A percentile compares a stretch with the other conserved stretches of the same genome.
These are phyloP conservation scores for Dothideomycetes sp. DNA, from an alignment of 2,329 filamentous ascomycete genomes.

Conservation along the genomic window DNA sequence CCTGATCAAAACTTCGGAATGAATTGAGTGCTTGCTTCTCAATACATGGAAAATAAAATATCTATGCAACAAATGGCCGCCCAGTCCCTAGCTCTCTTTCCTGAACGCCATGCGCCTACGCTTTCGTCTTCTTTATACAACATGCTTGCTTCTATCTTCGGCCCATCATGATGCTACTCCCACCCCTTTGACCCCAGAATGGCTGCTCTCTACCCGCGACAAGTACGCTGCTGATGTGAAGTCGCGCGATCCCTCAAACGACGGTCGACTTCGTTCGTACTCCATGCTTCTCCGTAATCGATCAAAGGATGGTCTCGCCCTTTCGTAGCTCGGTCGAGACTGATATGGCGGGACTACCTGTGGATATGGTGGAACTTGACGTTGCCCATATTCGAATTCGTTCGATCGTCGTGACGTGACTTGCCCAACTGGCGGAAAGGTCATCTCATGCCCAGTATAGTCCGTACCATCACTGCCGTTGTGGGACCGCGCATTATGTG, in stretches of 20 bases:
- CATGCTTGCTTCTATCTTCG: neutral
- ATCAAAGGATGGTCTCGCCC: conserved; percentile 75
- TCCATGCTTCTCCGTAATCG: conserved; percentile 81
- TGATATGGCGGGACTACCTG: neutral
- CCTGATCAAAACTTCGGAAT: too few species aligned
- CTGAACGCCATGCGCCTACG: neutral
- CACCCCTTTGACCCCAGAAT: conserved; percentile 2
- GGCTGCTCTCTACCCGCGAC: conserved; percentile 57
- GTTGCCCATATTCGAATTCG: conserved; percentile 1
- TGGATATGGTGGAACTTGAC: neutral
- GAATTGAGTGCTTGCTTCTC: too few species aligned
- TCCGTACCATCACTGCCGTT: conserved; percentile 92
- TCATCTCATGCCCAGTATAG: conserved; percentile 50
- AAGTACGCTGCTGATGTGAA: conserved; percentile 85
- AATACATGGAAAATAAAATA: too few species aligned
- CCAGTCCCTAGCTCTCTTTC: neutral
- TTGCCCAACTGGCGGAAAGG: conserved; percentile 23
- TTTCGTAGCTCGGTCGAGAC: conserved; percentile 13
- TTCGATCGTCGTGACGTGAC: conserved; percentile 6
- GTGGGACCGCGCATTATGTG: conserved; percentile 72
- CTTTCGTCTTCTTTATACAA: neutral
- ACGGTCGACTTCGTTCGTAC: conserved; percentile 54
- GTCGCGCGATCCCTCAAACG: conserved; percentile 74
- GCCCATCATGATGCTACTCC: neutral
- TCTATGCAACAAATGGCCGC: too few species aligned